Base-by-base conservation (phyloP, 345 rosid species). In the Eucalyptus lansdowneana region DNA sequence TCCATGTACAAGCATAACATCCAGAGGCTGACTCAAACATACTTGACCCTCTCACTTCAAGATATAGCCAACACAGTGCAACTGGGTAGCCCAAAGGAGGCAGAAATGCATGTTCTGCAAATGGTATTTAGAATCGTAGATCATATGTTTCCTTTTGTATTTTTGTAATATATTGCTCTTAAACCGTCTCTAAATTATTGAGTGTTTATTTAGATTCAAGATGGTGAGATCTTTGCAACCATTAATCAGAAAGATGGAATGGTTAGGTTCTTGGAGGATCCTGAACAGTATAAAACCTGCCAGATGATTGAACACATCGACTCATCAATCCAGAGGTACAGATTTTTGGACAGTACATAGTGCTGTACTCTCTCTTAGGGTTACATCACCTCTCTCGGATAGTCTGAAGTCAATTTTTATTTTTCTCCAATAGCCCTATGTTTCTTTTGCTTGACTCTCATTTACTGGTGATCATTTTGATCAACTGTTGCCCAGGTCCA, bases 161-260 rank as follows among this genome's bases (percentile, higher is more conserved):
- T 87, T 40, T 37, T 25, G 58, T 76, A 81, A 50, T 25, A 27
- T 40, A 42, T 90, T 62, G 91, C 76, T 50, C 40, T 37, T 89
- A 89, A 60, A 62, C 27, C 2, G 15, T 88, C 37, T 65, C 42
- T 50, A 67, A 56, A 69, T n/a, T 31, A 24, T 14, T 29, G 31
- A 47, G 44, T 53, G 62, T 22, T 88, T 31, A 62, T 90, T 91
- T 91, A 96, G 99, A 98, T 98, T 89, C 97, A 96, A 94, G 97
- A 98, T 94, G 99, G 99, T 92, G 97, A 97, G 94, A 98, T 98
- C 92, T 95, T 94, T 93, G 99, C 99, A 44, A 93, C 96, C 87
- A 98, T 98, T 92, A 96, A 98, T 95, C 99, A 97, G 94, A 97
- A 96, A 93, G 99, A 98, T 90, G 99, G 99, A 56, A 98, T 98